Evolutionary conservation across 257 asterid species (phyloP), one percentile per base, ranked within the genome.

Genomic region (Pogostemon cablin): DNA sequence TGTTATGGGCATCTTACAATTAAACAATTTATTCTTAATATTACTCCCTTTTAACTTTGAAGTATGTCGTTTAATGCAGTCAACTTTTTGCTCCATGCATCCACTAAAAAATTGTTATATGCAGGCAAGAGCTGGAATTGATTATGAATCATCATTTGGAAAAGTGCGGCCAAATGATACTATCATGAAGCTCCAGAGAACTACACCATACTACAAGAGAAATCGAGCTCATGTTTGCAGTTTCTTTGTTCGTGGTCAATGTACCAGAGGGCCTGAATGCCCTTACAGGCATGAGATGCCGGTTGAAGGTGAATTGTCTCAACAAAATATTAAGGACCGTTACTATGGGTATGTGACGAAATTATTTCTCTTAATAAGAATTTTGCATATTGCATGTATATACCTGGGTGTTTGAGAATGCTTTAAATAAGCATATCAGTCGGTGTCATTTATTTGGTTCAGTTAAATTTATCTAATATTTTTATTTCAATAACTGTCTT

Each of bases 251-350:
- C 98, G 97, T 39, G 99, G 99, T 74, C 95, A 91, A 62, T 95
- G 99, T 78, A 91, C 97, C 57, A 90, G 99, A 86, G 99, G 99
- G 63, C 86, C 87, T 5, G 99, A 95, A 82, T 95, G 99, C 77
- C 99, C 98, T 15, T 95, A 88, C 75, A 82, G 98, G 80, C 99
- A 91, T n/a, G 98, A 95, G 81, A 95, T 91, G 99, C 99, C 99
- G 3, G 96, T 76, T 50, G 90, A 93, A n/a, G 99, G 99, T 64
- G 99, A 95, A 78, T 69, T 95, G 72, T 91, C 99, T 5, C 99
- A 91, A 67, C 98, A 95, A 77, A 95, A 95, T 69, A 95, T 95
- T 39, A 90, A 95, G 81, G 98, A 95, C 70, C 98, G 99, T 70
- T 95, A 95, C 77, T 90, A 95, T 9, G 98, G 98, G 99, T 95